A percentile compares a stretch with the other conserved stretches of the same genome.
Conservation (phyloP, 176 grass and related monocot genomes). For the Oryza meridionalis region DNA sequence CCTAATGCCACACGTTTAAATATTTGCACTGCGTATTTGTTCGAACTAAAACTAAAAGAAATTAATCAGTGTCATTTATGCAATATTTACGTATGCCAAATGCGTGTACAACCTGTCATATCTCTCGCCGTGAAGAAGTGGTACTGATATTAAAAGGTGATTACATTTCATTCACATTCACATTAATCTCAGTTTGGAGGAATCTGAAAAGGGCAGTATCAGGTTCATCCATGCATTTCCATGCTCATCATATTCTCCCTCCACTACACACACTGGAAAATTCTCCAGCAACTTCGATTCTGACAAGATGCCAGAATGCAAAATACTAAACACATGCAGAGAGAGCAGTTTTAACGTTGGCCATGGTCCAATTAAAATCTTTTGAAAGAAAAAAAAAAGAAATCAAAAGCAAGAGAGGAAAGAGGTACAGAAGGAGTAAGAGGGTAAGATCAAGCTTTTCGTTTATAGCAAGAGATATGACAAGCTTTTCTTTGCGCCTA, state of each 20-base stretch:
- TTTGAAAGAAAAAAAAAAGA: constrained; percentile 5
- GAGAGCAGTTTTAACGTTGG: background rate
- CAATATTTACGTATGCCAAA: background rate
- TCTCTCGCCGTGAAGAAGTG: background rate
- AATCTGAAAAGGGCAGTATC: constrained; percentile 9
- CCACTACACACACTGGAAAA: constrained; percentile 40
- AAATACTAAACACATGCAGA: constrained; percentile 35
- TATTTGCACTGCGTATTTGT: no score
- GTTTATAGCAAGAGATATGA: constrained; percentile 24
- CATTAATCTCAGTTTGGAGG: constrained; percentile 32
- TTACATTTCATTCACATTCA: background rate
- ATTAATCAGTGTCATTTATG: background rate
- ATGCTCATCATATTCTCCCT: constrained; percentile 33
- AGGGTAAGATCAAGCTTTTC: constrained; percentile 46
- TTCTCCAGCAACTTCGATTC: constrained; percentile 28
- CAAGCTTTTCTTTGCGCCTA: constrained; percentile 40
- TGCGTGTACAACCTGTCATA: background rate
- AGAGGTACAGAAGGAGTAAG: constrained; percentile 6
- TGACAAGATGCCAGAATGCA: constrained; percentile 27
- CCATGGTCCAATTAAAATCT: constrained; percentile 46
- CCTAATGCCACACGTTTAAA: no score
- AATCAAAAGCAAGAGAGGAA: background rate
- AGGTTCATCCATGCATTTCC: constrained; percentile 27
- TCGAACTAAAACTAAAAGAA: no score
- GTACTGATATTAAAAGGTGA: background rate